phyloP scores from a whole-genome alignment of 208 protist genomes.

The Tetramitus jugosus region DNA sequence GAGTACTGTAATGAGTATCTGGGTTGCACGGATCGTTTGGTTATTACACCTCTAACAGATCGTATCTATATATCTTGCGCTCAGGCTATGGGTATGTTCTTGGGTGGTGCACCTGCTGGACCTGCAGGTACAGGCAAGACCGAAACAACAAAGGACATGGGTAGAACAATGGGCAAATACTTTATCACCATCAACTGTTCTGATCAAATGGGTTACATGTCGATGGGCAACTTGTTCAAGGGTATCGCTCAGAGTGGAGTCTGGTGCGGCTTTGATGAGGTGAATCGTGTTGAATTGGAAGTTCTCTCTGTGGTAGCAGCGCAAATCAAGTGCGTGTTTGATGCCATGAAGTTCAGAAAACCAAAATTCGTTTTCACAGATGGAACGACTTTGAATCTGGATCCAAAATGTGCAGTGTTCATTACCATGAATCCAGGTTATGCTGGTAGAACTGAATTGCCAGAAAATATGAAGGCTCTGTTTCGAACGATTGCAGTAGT shows the following conservation, averaged over 20 bases:
- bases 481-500: conserved; percentile 77
- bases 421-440: conserved; percentile 86
- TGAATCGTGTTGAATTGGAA: conserved; percentile 76
- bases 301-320: conserved; percentile 71
- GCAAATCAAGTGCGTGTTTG: conserved; percentile 59
- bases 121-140: too few relatives aligned
- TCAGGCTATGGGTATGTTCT: conserved; percentile 54
- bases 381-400: conserved; percentile 44
- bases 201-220: conserved; percentile 66
- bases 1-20: conserved; percentile 70
- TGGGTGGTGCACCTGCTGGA: conserved; percentile 68
- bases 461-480: conserved; percentile 79
- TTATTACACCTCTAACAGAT: conserved; percentile 72
- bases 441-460: conserved; percentile 71
- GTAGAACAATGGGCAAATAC: conserved; percentile 62
- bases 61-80: conserved; percentile 41
- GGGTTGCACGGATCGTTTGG: conserved; percentile 59
- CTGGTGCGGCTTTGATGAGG: conserved; percentile 82
- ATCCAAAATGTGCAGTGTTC: conserved; percentile 54
- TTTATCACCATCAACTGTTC: conserved; percentile 80
- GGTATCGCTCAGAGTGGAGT: conserved; percentile 67
- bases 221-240: conserved; percentile 67
- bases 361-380: conserved; percentile 65
- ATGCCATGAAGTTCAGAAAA: conserved; percentile 39
- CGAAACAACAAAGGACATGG: conserved; percentile 79